Evolutionary conservation across 257 asterid species (phyloP).

Genomic region (Solanum peruvianum): DNA sequence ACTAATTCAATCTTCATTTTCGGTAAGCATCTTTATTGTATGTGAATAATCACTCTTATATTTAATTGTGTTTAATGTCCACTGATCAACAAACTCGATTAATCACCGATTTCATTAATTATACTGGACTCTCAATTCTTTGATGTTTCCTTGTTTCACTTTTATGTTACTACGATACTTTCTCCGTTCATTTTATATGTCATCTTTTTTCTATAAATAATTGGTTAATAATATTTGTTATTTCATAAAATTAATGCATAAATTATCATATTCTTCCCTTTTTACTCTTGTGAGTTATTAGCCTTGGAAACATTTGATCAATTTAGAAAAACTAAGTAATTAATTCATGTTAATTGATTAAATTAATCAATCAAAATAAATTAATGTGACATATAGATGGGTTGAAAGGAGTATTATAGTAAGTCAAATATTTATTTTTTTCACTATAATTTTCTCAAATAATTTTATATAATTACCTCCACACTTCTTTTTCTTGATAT

Average conservation of each 20-base stretch:
- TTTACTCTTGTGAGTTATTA: too few species aligned
- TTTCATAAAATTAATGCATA: too few species aligned
- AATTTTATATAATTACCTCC: not conserved
- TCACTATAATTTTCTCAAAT: not conserved
- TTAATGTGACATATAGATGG: too few species aligned
- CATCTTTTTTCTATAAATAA: too few species aligned
- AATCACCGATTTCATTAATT: not conserved
- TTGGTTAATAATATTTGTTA: too few species aligned
- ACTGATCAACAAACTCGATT: not conserved
- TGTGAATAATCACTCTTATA: not conserved
- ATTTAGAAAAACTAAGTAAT: too few species aligned
- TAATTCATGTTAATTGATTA: too few species aligned
- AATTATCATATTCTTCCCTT: too few species aligned
- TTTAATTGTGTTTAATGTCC: not conserved
- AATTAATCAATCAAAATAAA: too few species aligned
- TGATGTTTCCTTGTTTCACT: not conserved
- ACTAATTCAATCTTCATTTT: not conserved
- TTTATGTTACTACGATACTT: not conserved
- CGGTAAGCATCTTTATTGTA: not conserved
- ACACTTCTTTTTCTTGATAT: not conserved
- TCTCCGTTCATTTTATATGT: too few species aligned
- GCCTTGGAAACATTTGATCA: too few species aligned
- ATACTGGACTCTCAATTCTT: not conserved
- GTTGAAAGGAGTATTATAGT: fast-evolving
- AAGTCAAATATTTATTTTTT: not conserved